Conservation (phyloP, 1,284 basidiomycete species). For the Uromyces viciae-fabae region DNA sequence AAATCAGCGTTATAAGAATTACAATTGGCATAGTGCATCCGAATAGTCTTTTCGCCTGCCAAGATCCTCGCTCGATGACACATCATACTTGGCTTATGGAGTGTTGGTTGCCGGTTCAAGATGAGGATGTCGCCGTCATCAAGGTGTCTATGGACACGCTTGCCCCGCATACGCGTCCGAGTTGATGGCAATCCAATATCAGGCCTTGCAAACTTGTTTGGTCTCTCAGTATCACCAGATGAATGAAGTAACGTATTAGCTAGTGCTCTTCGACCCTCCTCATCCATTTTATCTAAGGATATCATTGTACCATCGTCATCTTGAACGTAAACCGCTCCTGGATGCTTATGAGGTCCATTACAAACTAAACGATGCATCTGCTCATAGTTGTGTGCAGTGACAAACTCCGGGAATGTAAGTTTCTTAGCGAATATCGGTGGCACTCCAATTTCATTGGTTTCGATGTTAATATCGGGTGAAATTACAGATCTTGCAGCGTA, state of each 20-base stretch:
- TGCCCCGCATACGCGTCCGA: constrained; percentile 65
- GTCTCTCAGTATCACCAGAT: constrained; percentile 67
- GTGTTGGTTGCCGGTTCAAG: constrained; percentile 94
- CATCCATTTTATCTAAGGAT: constrained; percentile 75
- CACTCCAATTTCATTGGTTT: constrained; percentile 97
- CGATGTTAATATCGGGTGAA: constrained; percentile 98
- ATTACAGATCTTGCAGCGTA: constrained; percentile 99
- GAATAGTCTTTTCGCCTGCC: constrained; percentile 94
- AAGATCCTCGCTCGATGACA: constrained; percentile 88
- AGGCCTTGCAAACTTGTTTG: constrained; percentile 60
- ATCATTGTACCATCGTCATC: constrained; percentile 87
- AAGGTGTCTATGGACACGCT: constrained; percentile 95
- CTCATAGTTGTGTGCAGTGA: constrained; percentile 85
- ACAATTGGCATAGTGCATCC: constrained; percentile 99
- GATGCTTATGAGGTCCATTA: constrained; percentile 81
- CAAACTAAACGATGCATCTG: constrained; percentile 87
- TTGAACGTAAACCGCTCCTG: constrained; percentile 90
- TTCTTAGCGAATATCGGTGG: constrained; percentile 97
- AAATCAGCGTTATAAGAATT: constrained; percentile 99
- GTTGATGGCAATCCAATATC: constrained; percentile 53
- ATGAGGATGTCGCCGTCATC: constrained; percentile 93
- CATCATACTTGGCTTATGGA: constrained; percentile 99
- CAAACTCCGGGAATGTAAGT: constrained; percentile 95
- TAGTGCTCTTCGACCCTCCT: constrained; percentile 86
- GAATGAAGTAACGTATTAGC: constrained; percentile 93